Base-by-base conservation (phyloP, 371 early-diverging fungal species). In the Mucor piriformis region DNA sequence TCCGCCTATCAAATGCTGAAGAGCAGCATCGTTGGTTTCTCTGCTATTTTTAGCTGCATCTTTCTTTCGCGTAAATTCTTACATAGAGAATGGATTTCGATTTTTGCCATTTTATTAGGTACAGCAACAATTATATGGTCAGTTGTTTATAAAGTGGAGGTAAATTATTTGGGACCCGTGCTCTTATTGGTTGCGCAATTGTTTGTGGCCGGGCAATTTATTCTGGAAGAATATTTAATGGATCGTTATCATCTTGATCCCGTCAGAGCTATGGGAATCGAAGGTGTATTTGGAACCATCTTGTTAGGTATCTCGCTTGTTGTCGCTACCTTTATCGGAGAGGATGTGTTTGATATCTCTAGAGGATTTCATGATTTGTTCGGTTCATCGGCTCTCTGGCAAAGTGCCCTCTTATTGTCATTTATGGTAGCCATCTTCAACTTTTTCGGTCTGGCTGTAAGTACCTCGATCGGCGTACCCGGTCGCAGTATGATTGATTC, bases 1-100 rank as follows among this genome's bases (percentile, higher is more conserved):
- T 78, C 78, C 35, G 54, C 74, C 10, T 78, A 73, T 37, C 78
- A 74, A 64, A 78, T 78, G 75, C 61, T 78, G 57, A 70, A 71
- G 32, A 67, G 73, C 34, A 74, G 75, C 49, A 78, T 78, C 59
- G 69, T 74, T n/a, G 75, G 75, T 0, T 73, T 78, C 43, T 78
- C 78, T 25, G 78, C 78, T 51, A 66, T 78, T 15, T 70, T 72
- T 46, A 72, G 74, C 35, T 58, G 63, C 42, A 40, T 78, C 8
- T 78, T 78, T 52, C 51, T 78, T 3, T 66, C 78, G 16, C 70
- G 78, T 43, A 68, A 72, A 25, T 74, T 78, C 34, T 52, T 78
- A 23, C 55, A 58, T 15, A 67, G 59, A 24, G 75, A 78, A 57
- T 74, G 75, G 75, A 43, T 58, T 20, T 63, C 75, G 0, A 73